These are phyloP conservation scores for Lasiodiplodia sp. DNA, from an alignment of 2,329 filamentous ascomycete species.

Conservation along the genomic window DNA sequence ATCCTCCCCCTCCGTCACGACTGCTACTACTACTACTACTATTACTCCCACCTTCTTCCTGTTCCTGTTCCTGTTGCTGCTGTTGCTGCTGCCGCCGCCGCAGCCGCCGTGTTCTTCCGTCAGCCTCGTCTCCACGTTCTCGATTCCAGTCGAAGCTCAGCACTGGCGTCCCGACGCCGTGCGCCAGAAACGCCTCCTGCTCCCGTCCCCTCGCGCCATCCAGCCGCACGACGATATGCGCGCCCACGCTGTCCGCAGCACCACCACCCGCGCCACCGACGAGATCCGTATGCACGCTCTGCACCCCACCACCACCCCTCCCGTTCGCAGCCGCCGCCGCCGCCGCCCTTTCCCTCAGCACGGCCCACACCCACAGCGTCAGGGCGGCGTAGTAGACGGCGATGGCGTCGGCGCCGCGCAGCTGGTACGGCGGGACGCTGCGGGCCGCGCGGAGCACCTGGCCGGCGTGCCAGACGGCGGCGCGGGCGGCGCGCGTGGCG, in stretches of 20 bases:
- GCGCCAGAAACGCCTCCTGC: not conserved
- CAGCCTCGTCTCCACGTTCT: not conserved
- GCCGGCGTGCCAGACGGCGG: conserved; percentile 72
- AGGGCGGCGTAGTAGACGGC: conserved; percentile 73
- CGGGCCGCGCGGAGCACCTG: conserved; percentile 69
- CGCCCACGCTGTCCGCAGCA: not conserved
- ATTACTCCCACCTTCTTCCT: not conserved
- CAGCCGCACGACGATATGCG: not conserved
- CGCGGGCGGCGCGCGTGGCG: conserved; percentile 61
- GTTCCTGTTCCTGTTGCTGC: not conserved
- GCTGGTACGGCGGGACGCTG: conserved; percentile 58
- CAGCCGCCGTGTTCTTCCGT: too few species aligned
- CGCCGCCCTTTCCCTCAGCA: not conserved
- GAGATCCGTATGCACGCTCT: conserved; percentile 25
- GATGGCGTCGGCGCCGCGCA: conserved; percentile 72
- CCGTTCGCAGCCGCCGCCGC: not conserved
- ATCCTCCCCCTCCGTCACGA: too few species aligned
- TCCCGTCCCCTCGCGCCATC: not conserved
- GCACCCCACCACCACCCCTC: not conserved
- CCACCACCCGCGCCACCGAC: not conserved
- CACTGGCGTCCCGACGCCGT: not conserved
- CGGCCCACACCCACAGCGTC: conserved; percentile 63
- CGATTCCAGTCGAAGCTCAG: not conserved
- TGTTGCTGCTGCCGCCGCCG: not conserved
- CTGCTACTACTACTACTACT: too few species aligned